Conservation (phyloP, 1,284 basidiomycete species). For the Macrocystidia cucumis region DNA sequence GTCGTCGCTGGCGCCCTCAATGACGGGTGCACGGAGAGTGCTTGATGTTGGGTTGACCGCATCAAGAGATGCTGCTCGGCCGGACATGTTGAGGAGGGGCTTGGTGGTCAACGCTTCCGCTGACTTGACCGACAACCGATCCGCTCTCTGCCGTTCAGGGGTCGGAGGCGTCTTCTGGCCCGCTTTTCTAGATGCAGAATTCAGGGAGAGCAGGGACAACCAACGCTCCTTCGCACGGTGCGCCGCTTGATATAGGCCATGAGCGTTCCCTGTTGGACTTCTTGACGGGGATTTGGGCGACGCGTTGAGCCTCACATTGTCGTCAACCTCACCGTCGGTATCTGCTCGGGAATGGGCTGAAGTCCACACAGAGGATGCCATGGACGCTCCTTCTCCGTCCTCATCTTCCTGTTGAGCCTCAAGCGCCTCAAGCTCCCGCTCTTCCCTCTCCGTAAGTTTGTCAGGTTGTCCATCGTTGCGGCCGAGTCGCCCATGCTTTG, state of each 20-base stretch:
- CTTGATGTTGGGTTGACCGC: slow-evolving; percentile 25
- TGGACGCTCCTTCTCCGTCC: slow-evolving; percentile 38
- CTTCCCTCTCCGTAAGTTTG: not conserved
- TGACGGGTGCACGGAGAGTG: too few species aligned
- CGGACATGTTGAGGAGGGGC: too few species aligned
- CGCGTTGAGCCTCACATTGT: slow-evolving; percentile 31
- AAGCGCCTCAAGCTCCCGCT: slow-evolving; percentile 31
- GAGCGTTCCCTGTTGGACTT: slow-evolving; percentile 27
- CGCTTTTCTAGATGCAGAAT: slow-evolving; percentile 12
- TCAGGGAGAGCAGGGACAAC: slow-evolving; percentile 38
- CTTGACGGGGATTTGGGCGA: slow-evolving; percentile 19
- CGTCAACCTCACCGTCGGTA: slow-evolving; percentile 31
- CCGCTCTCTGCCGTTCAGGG: slow-evolving; percentile 9
- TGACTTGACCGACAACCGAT: too few species aligned
- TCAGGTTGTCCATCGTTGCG: slow-evolving; percentile 19
- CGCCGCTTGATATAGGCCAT: slow-evolving; percentile 31
- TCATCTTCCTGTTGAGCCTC: slow-evolving; percentile 31
- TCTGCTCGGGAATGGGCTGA: slow-evolving; percentile 37
- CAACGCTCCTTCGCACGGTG: slow-evolving; percentile 55
- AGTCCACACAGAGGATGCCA: slow-evolving; percentile 46
- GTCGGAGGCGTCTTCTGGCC: slow-evolving; percentile 6
- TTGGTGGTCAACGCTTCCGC: too few species aligned
- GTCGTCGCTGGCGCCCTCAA: slow-evolving; percentile 25
- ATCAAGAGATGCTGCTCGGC: too few species aligned
- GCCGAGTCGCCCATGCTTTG: slow-evolving; percentile 22